These are phyloP conservation scores for Stachybotrys echinatus DNA, from an alignment of 2,329 filamentous ascomycete species.

Conservation along the genomic window DNA sequence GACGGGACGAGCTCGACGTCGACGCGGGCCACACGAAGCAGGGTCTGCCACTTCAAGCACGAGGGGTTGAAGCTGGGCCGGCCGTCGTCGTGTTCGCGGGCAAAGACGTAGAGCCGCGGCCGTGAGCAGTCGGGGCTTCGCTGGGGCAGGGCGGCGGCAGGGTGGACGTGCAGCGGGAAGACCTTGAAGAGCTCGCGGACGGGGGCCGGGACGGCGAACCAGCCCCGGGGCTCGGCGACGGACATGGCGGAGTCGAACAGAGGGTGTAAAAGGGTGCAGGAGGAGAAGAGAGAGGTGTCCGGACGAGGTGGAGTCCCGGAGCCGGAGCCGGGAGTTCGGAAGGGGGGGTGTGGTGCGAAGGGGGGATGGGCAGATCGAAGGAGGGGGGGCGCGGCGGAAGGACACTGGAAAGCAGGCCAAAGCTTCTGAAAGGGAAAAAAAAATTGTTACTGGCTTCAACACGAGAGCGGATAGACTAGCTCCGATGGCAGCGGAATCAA, in stretches of 20 bases:
- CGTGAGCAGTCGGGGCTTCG: conserved; percentile 36
- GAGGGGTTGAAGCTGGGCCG: conserved; percentile 82
- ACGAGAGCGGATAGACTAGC: not conserved
- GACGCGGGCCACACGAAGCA: conserved; percentile 71
- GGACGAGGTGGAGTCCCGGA: not conserved
- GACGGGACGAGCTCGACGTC: conserved; percentile 64
- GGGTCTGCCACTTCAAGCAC: conserved; percentile 96
- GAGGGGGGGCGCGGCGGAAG: not conserved
- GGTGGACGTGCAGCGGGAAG: conserved; percentile 75
- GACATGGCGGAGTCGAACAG: conserved; percentile 3
- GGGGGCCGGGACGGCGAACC: conserved; percentile 62
- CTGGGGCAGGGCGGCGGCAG: conserved; percentile 67
- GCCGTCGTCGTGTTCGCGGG: conserved; percentile 53
- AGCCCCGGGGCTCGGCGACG: conserved; percentile 18
- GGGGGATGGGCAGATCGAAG: not conserved
- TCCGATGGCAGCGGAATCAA: not conserved
- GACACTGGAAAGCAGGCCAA: not conserved
- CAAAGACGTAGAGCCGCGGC: conserved; percentile 72
- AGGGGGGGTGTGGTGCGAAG: not conserved
- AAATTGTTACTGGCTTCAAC: not conserved
- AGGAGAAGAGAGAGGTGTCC: not conserved
- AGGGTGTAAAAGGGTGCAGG: not conserved
- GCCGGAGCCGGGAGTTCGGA: not conserved
- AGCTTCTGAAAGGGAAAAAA: not conserved
- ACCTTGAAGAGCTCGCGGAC: conserved; percentile 78